phyloP scores from a whole-genome alignment of 495 filamentous ascomycete species.

The Cercophora scortea region DNA sequence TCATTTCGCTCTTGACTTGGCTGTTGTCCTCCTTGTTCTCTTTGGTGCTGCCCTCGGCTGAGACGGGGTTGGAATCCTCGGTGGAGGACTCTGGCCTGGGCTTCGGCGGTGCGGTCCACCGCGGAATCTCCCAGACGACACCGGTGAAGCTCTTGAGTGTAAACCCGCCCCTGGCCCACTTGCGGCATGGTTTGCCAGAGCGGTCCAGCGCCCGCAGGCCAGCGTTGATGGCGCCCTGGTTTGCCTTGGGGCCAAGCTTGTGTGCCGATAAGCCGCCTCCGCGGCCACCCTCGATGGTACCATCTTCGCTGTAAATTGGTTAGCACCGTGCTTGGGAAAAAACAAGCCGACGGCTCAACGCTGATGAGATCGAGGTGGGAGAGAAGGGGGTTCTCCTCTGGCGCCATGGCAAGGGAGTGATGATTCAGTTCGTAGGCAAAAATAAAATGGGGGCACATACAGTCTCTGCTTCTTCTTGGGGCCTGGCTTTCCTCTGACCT shows the following conservation, averaged over 20 bases:
- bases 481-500: conserved; percentile 76
- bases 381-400: neutral
- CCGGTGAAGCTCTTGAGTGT: conserved; percentile 91
- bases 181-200: conserved; percentile 80
- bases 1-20: conserved; percentile 61
- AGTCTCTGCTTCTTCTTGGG: conserved; percentile 91
- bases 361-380: neutral
- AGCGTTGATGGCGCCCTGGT: conserved; percentile 96
- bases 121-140: conserved; percentile 70
- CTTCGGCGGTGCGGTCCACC: conserved; percentile 71
- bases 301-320: conserved; percentile 47
- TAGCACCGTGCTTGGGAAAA: neutral
- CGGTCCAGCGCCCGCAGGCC: conserved; percentile 89
- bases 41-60: conserved; percentile 67
- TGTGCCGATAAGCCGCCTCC: conserved; percentile 38
- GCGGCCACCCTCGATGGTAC: conserved; percentile 42
- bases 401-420: too few relatives aligned
- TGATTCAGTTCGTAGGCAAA: too few relatives aligned
- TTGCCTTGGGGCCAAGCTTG: conserved; percentile 93
- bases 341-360: neutral
- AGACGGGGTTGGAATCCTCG: conserved; percentile 30
- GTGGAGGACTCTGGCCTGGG: conserved; percentile 25
- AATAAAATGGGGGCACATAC: conserved; percentile 50
- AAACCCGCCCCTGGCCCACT: conserved; percentile 77
- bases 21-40: conserved; percentile 59